Conservation (phyloP, 257 asterid species). For the Echium plantagineum region DNA sequence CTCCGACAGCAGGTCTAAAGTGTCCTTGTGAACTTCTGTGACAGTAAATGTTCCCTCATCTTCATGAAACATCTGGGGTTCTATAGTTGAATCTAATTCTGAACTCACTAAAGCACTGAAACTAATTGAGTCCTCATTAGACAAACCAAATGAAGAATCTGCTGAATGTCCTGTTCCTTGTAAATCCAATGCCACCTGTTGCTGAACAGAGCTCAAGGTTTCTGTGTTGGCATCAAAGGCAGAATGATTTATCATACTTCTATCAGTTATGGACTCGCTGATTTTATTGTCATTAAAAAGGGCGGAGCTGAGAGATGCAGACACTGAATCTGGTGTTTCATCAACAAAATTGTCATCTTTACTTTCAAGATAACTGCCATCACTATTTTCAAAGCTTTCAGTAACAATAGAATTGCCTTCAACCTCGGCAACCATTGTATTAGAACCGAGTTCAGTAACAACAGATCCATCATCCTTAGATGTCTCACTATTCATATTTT, state of each 20-base stretch:
- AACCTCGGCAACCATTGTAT: constrained; percentile 28
- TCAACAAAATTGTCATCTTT: constrained; percentile 22
- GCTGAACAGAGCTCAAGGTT: constrained; percentile 20
- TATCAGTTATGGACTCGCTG: neutral
- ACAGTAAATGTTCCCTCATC: constrained; percentile 29
- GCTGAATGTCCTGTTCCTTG: constrained; percentile 20
- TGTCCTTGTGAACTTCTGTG: constrained; percentile 15
- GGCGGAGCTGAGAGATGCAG: constrained; percentile 30
- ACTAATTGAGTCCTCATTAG: constrained; percentile 37
- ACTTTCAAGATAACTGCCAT: constrained; percentile 17
- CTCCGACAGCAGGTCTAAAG: constrained; percentile 24
- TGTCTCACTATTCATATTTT: constrained; percentile 18
- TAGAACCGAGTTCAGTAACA: constrained; percentile 33
- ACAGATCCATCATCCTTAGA: constrained; percentile 23
- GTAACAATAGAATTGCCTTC: constrained; percentile 21
- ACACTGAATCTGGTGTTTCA: constrained; percentile 22
- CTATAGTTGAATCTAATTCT: constrained; percentile 28
- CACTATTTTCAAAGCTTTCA: constrained; percentile 27
- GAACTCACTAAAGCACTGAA: constrained; percentile 14
- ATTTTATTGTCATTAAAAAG: constrained; percentile 18
- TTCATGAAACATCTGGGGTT: constrained; percentile 27
- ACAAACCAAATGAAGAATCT: constrained; percentile 17
- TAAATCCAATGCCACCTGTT: constrained; percentile 23
- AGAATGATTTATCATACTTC: constrained; percentile 13
- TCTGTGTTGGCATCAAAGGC: constrained; percentile 22